Conservation (phyloP, 2,329 filamentous ascomycete genomes). For the Fusarium sp. region DNA sequence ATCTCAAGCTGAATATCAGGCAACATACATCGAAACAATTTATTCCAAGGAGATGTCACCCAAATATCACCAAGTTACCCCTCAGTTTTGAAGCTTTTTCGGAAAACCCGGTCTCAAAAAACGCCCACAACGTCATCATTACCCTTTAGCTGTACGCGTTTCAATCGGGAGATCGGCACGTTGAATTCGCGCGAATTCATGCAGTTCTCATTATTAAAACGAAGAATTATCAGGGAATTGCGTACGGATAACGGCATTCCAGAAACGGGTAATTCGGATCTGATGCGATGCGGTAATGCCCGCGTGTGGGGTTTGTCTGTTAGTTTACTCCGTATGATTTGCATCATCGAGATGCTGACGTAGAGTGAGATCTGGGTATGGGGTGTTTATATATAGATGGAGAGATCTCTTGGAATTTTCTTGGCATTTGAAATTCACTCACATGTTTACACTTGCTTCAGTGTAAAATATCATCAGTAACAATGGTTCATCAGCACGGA, state of each 20-base stretch:
- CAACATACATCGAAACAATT: background rate
- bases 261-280: constrained; percentile 24
- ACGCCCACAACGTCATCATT: constrained; percentile 34
- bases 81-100: constrained; percentile 7
- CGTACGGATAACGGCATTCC: constrained; percentile 22
- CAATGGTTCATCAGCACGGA: constrained; percentile 63
- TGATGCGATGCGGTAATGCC: background rate
- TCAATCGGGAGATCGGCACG: constrained; percentile 35
- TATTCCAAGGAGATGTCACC: background rate
- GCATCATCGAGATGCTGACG: constrained; percentile 44
- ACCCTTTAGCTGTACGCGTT: background rate
- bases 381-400: constrained; percentile 7
- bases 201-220: constrained; percentile 1
- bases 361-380: constrained; percentile 6
- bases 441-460: background rate
- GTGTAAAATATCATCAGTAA: constrained; percentile 25
- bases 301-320: constrained; percentile 13
- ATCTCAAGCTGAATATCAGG: background rate
- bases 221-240: constrained; percentile 9
- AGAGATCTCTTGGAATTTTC: background rate
- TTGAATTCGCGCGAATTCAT: background rate
- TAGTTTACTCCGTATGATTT: constrained; percentile 13
- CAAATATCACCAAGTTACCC: background rate
- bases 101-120: constrained; percentile 4
- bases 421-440: background rate